Conservation (phyloP, 805 yeast genomes). For the Saccharomycopsis oosterbeekiorum region DNA sequence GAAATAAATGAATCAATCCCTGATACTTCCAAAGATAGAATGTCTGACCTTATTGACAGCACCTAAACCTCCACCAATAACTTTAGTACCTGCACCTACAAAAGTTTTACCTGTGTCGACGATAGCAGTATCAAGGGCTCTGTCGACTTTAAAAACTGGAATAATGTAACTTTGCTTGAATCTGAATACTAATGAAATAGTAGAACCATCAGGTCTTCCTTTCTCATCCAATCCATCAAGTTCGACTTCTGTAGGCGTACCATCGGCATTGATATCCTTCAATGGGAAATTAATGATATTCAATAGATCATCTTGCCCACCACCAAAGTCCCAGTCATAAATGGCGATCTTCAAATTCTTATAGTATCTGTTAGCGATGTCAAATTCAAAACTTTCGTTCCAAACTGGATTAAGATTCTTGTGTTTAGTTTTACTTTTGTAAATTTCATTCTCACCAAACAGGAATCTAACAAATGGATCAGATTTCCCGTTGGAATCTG, state of each 20-base stretch:
- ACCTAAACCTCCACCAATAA: conserved; percentile 28
- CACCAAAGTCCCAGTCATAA: conserved; percentile 91
- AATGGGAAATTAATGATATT: conserved; percentile 56
- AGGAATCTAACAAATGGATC: conserved; percentile 78
- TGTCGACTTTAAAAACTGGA: conserved; percentile 27
- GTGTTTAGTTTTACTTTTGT: conserved; percentile 72
- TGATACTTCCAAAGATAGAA: conserved; percentile 29
- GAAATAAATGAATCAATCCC: background rate
- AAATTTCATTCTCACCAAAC: conserved; percentile 51
- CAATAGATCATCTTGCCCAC: conserved; percentile 71
- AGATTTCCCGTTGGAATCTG: conserved; percentile 87
- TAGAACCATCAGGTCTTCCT: conserved; percentile 42
- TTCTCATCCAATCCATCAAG: conserved; percentile 37
- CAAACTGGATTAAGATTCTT: conserved; percentile 86
- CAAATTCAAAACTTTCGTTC: conserved; percentile 59
- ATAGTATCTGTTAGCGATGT: conserved; percentile 51
- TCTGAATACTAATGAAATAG: conserved; percentile 43
- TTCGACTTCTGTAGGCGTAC: conserved; percentile 38
- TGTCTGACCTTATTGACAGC: conserved; percentile 31
- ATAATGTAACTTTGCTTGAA: conserved; percentile 68
- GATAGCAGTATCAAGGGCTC: conserved; percentile 26
- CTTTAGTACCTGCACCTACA: conserved; percentile 37
- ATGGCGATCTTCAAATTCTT: conserved; percentile 49
- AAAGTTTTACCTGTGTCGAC: conserved; percentile 43
- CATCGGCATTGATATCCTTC: conserved; percentile 49